Conservation (phyloP, 2,329 filamentous ascomycete species). For the Alternaria arbusti region DNA sequence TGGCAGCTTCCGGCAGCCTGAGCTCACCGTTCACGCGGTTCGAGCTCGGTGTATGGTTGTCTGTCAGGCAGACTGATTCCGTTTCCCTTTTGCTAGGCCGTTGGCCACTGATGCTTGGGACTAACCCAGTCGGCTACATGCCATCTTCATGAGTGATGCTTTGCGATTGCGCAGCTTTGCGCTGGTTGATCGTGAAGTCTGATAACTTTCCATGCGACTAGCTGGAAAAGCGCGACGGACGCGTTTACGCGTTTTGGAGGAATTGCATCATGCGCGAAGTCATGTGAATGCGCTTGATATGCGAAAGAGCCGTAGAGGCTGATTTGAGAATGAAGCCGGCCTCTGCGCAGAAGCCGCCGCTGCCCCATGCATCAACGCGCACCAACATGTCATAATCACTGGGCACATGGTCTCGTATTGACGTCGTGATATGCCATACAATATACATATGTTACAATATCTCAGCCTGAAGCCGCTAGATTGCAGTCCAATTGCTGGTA, state of each 20-base stretch:
- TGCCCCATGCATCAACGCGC: background rate
- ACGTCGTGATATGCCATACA: background rate
- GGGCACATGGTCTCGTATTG: background rate
- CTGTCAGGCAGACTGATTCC: conserved; percentile 48
- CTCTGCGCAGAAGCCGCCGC: background rate
- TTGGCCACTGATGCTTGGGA: conserved; percentile 88
- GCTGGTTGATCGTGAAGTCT: background rate
- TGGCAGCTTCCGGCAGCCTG: conserved; percentile 62
- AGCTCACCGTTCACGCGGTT: conserved; percentile 43
- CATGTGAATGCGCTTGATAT: background rate
- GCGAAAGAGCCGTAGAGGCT: background rate
- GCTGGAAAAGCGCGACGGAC: background rate
- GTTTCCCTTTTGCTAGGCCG: conserved; percentile 83
- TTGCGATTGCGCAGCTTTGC: background rate
- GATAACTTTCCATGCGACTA: background rate
- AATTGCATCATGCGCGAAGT: background rate
- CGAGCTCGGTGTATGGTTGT: conserved; percentile 47
- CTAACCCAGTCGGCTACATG: conserved; percentile 82
- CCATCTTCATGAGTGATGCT: background rate
- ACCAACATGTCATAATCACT: background rate
- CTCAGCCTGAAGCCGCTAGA: background rate
- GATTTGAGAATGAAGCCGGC: background rate
- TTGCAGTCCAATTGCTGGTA: background rate
- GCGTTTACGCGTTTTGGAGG: background rate
- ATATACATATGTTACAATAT: conserved; percentile 12